phyloP scores from a whole-genome alignment of 495 filamentous ascomycete genomes.

The Aspergillus ellipticus region DNA sequence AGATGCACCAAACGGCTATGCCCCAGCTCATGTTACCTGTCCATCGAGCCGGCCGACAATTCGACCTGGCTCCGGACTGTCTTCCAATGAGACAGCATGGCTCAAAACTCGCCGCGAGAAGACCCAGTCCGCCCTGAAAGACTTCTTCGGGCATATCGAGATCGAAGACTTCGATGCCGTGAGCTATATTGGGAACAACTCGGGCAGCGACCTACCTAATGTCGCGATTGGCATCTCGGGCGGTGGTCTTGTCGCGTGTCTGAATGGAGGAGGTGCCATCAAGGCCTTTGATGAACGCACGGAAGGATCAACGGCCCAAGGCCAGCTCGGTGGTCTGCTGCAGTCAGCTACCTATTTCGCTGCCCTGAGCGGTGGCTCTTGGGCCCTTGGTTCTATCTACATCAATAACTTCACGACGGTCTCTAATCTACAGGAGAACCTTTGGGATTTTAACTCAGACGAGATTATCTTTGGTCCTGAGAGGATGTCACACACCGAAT shows the following conservation, averaged over 20 bases:
- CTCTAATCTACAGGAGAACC: conserved; percentile 49
- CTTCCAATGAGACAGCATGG: conserved; percentile 61
- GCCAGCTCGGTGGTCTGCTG: conserved; percentile 73
- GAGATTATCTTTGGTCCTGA: conserved; percentile 61
- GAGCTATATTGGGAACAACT: conserved; percentile 55
- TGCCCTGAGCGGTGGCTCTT: conserved; percentile 74
- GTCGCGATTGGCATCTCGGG: conserved; percentile 50
- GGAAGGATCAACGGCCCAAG: conserved; percentile 51
- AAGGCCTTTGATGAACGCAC: conserved; percentile 74
- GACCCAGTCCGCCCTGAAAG: conserved; percentile 57
- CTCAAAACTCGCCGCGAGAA: conserved; percentile 36
- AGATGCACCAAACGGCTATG: conserved; percentile 31
- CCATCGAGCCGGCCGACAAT: conserved; percentile 38
- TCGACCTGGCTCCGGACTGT: conserved; percentile 51
- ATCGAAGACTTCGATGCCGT: conserved; percentile 69
- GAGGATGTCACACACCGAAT: conserved; percentile 40
- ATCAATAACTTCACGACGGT: conserved; percentile 79
- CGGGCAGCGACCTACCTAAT: conserved; percentile 51
- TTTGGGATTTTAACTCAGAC: conserved; percentile 65
- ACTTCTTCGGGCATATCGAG: conserved; percentile 61
- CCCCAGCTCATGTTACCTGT: conserved; percentile 25
- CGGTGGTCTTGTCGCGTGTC: conserved; percentile 69
- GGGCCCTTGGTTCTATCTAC: conserved; percentile 74
- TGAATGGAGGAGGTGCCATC: conserved; percentile 75
- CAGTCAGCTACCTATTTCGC: conserved; percentile 75